These are phyloP conservation scores for Abortiporus biennis DNA, from an alignment of 1,284 basidiomycete genomes.

Conservation along the genomic window DNA sequence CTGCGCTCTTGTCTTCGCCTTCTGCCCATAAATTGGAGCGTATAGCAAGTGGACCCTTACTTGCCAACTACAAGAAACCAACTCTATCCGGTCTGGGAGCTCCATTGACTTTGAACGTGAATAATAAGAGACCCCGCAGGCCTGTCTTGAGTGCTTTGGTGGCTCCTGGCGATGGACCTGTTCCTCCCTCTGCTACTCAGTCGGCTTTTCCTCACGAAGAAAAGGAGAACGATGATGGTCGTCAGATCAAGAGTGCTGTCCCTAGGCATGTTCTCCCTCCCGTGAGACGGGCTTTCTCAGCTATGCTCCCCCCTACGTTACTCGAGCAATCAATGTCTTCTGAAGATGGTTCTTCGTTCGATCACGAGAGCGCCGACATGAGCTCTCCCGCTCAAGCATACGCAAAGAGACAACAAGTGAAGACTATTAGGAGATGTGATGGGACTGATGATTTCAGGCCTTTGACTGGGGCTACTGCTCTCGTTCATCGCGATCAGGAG, in stretches of 20 bases:
- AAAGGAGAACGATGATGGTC: conserved; percentile 6
- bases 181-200: conserved; percentile 10
- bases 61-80: conserved; percentile 47
- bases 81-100: conserved; percentile 53
- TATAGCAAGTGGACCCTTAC: conserved; percentile 37
- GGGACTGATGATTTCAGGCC: conserved; percentile 75
- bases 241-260: conserved; percentile 13
- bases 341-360: conserved; percentile 42
- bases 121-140: conserved; percentile 52
- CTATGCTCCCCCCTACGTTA: conserved; percentile 52
- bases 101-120: conserved; percentile 39
- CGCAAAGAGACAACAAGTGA: conserved; percentile 64
- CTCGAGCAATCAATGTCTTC: conserved; percentile 45
- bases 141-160: conserved; percentile 64
- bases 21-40: conserved; percentile 60
- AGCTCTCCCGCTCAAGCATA: conserved; percentile 76
- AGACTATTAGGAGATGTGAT: conserved; percentile 68
- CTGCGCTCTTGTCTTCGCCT: conserved; percentile 57
- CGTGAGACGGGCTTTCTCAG: conserved; percentile 68
- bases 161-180: conserved; percentile 26
- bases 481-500: conserved; percentile 31
- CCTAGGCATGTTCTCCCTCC: conserved; percentile 31
- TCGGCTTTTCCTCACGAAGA: not conserved
- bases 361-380: conserved; percentile 49
- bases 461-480: conserved; percentile 52